These are phyloP conservation scores for Drechslera avenae DNA, from an alignment of 2,329 filamentous ascomycete genomes.

Conservation along the genomic window DNA sequence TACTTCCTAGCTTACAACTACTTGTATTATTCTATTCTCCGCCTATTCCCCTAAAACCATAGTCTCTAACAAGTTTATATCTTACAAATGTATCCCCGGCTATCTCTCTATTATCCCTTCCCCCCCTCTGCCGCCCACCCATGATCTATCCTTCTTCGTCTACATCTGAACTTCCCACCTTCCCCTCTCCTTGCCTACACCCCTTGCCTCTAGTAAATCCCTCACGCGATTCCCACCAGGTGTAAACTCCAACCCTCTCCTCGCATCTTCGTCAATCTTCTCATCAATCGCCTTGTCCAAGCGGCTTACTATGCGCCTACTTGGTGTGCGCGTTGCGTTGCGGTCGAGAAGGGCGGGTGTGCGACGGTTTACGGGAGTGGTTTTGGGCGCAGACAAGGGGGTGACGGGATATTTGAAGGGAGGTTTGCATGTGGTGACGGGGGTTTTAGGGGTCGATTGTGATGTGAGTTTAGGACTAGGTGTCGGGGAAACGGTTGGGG, in stretches of 20 bases:
- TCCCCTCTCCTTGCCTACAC: neutral
- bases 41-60: neutral
- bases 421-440: neutral
- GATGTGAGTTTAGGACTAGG: neutral
- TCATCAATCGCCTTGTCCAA: conserved; percentile 34
- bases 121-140: too few relatives aligned
- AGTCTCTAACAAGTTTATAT: neutral
- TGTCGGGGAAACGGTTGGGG: conserved; percentile 1
- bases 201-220: conserved; percentile 17
- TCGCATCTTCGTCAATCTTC: conserved; percentile 29
- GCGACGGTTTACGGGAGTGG: neutral
- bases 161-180: neutral
- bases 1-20: too few relatives aligned
- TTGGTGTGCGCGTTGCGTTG: conserved; percentile 28
- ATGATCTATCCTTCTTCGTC: too few relatives aligned
- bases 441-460: neutral
- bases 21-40: too few relatives aligned
- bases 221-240: conserved; percentile 17
- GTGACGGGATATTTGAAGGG: neutral
- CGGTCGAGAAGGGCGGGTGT: conserved; percentile 9
- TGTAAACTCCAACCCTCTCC: conserved; percentile 17
- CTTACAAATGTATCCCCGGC: too few relatives aligned
- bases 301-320: conserved; percentile 25
- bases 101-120: too few relatives aligned
- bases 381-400: neutral